Evolutionary conservation across 2,329 filamentous ascomycete genomes (phyloP), one percentile per base, ranked within the genome.

Genomic region (Colletotrichum lentis): DNA sequence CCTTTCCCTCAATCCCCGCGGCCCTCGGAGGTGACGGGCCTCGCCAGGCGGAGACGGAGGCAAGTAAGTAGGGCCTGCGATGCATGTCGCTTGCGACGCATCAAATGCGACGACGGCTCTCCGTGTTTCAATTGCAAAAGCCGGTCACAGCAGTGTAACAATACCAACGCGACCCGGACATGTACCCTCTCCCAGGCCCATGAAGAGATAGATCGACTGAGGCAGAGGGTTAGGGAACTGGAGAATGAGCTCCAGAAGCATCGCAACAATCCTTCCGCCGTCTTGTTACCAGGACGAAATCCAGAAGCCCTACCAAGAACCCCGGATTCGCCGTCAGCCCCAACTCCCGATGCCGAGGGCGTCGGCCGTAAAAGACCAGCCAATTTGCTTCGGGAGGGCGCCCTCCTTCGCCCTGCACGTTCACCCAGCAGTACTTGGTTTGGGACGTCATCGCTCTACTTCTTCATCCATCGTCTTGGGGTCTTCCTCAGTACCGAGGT

Each of bases 381-480:
- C 54, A 41, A 71, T 46, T 76, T 73, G 47, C 74, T 72, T 52
- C 80, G 78, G 78, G 78, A 80, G 18, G 76, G 79, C 16, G 77
- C 80, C 31, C 73, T 77, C 39, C 76, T 76, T 18, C 72, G 75
- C 37, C 76, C 77, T 4, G 75, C 78, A 5, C 75, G 76, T 7
- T 77, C 77, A 3, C 73, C 73, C 22, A 74, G 77, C 41, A 74
- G 73, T 61, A 76, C 78, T 27, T 81, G 77, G 72, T 83, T 81
- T 70, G 82, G 81, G 2, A 75, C 80, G 1, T 79, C 80, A 11
- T 83, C 81, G 12, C 72, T 77, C 8, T 80, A 78, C 71, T 82
- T 80, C 69, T 83, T 80, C 71, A 80, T 81, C 53, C 73, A 73
- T 18, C 77, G 80, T 35, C 75, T 83, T 71, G 79, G 74, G 55